A percentile compares a stretch with the other conserved stretches of the same genome.
Conservation (phyloP, 2,329 filamentous ascomycete genomes). For the Davidsoniella australis region DNA sequence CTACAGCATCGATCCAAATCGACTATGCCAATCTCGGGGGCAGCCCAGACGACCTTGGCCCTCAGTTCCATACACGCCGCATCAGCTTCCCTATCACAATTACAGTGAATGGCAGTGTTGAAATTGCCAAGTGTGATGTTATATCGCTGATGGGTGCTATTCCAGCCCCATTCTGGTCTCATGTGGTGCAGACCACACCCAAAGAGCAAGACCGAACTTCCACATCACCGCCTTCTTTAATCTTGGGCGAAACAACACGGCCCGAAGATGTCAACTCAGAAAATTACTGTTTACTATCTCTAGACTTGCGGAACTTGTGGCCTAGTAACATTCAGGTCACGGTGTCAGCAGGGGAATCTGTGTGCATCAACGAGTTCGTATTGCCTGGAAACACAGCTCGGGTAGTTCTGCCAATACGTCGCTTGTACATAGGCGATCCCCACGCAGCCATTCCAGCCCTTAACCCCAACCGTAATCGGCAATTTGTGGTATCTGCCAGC, state of each 20-base stretch:
- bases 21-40: conserved; percentile 74
- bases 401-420: conserved; percentile 57
- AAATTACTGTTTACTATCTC: conserved; percentile 59
- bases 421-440: conserved; percentile 60
- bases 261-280: conserved; percentile 24
- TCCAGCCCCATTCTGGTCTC: conserved; percentile 41
- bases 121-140: conserved; percentile 64
- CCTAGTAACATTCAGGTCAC: conserved; percentile 57
- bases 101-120: conserved; percentile 82
- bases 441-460: conserved; percentile 63
- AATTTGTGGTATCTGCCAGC: conserved; percentile 74
- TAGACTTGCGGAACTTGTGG: conserved; percentile 85
- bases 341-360: conserved; percentile 35
- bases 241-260: background rate
- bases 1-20: conserved; percentile 61
- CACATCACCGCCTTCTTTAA: too few species aligned
- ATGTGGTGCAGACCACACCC: conserved; percentile 19
- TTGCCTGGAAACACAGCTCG: conserved; percentile 55
- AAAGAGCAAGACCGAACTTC: too few species aligned
- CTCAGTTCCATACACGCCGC: conserved; percentile 70
- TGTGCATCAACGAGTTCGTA: conserved; percentile 36
- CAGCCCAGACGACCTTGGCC: conserved; percentile 46
- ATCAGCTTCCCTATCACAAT: conserved; percentile 65
- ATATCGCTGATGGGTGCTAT: conserved; percentile 54
- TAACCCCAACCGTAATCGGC: conserved; percentile 67